Evolutionary conservation across 768 basidiomycete genomes (phyloP).

Genomic region (Grammothele lineata): DNA sequence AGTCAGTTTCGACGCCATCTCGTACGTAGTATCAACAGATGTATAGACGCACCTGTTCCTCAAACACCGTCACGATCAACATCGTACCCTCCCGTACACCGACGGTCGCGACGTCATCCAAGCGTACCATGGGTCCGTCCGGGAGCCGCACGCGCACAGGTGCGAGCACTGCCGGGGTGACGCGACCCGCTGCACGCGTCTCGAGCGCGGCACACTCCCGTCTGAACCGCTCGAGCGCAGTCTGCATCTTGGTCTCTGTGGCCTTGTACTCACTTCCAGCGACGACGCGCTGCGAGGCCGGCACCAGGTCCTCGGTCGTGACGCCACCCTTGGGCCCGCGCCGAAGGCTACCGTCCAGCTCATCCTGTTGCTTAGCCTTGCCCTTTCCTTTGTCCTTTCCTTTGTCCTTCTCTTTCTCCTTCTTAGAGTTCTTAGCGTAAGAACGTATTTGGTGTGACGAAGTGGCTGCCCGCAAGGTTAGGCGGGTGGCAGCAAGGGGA

Average conservation of each 20-base stretch:
- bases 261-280: constrained; percentile 59
- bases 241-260: constrained; percentile 58
- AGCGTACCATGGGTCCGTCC: constrained; percentile 14
- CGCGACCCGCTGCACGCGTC: constrained; percentile 68
- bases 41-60: constrained; percentile 58
- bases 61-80: constrained; percentile 71
- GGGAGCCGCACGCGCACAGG: constrained; percentile 60
- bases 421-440: constrained; percentile 13
- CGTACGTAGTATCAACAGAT: not conserved
- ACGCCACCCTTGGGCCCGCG: constrained; percentile 12
- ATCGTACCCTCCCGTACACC: constrained; percentile 76
- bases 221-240: constrained; percentile 66
- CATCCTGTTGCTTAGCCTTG: constrained; percentile 1
- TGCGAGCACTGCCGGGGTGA: constrained; percentile 67
- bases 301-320: constrained; percentile 58
- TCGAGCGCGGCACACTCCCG: constrained; percentile 74
- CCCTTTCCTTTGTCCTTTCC: constrained; percentile 6
- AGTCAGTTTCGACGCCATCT: not conserved
- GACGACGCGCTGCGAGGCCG: constrained; percentile 61
- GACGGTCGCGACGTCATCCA: constrained; percentile 77
- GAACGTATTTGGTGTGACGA: constrained; percentile 4
- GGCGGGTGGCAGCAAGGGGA: no score
- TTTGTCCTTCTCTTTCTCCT: not conserved
- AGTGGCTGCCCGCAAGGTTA: constrained; percentile 2
- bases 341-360: not conserved